phyloP scores from a whole-genome alignment of 192 early-diverging fungal species.

The Coemansia sp. region DNA sequence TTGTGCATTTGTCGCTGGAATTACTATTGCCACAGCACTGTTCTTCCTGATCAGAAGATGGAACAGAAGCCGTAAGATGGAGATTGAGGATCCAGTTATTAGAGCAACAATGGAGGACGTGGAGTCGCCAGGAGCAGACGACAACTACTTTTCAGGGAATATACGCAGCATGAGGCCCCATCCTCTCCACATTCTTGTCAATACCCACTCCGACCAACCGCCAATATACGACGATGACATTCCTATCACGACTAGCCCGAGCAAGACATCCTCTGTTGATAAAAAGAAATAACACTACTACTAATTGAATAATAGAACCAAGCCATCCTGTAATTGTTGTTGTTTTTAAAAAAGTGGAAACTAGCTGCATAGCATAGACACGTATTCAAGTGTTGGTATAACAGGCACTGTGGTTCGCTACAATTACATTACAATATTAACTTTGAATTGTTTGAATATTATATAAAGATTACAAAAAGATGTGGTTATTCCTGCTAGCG shows the following conservation, averaged over 20 bases:
- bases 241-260: not conserved
- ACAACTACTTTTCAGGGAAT: not conserved
- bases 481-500: not conserved
- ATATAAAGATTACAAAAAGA: not conserved
- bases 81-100: not conserved
- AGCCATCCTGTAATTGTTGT: too few relatives aligned
- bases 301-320: too few relatives aligned
- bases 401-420: too few relatives aligned
- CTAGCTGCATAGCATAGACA: too few relatives aligned
- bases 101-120: not conserved
- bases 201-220: not conserved
- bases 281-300: not conserved
- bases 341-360: too few relatives aligned
- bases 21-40: not conserved
- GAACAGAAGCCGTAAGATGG: not conserved
- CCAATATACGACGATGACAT: constrained; percentile 8
- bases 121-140: not conserved
- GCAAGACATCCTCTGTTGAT: not conserved
- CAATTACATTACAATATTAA: too few relatives aligned
- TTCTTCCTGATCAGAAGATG: not conserved
- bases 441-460: too few relatives aligned
- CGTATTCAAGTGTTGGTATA: too few relatives aligned
- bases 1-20: not conserved
- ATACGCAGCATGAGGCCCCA: not conserved
- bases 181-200: not conserved